A percentile compares a stretch with the other conserved stretches of the same genome.
Conservation (phyloP, 2,329 filamentous ascomycete genomes). For the Trichoderma brevicompactum region DNA sequence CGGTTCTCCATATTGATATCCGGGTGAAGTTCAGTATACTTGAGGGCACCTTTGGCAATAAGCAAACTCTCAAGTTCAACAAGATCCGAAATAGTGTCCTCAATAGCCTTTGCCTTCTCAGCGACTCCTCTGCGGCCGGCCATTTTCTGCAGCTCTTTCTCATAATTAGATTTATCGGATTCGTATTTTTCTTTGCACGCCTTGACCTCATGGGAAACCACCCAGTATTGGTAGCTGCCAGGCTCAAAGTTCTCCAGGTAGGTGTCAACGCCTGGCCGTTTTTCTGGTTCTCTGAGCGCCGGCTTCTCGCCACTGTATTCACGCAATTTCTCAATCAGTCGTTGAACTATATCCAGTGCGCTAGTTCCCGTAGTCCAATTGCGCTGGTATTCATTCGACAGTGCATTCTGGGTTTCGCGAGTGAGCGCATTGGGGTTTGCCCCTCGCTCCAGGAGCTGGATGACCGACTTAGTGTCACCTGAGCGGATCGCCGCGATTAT, state of each 20-base stretch:
- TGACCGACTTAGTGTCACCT: constrained; percentile 51
- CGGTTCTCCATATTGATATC: constrained; percentile 44
- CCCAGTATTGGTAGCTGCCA: constrained; percentile 65
- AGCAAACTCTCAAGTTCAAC: constrained; percentile 60
- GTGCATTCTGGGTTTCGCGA: constrained; percentile 41
- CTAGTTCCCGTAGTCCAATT: constrained; percentile 48
- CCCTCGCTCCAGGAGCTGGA: constrained; percentile 64
- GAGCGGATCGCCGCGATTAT: constrained; percentile 62
- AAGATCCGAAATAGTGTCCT: constrained; percentile 55
- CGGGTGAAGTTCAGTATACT: constrained; percentile 67
- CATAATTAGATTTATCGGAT: constrained; percentile 38
- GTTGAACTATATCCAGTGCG: constrained; percentile 64
- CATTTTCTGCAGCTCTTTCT: constrained; percentile 34
- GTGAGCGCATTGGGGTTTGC: constrained; percentile 68
- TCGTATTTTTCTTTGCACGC: constrained; percentile 40
- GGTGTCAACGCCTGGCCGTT: constrained; percentile 49
- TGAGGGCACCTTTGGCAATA: constrained; percentile 64
- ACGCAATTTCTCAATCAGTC: constrained; percentile 55
- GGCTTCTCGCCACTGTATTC: constrained; percentile 44
- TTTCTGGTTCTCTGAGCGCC: constrained; percentile 24
- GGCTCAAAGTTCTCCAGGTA: constrained; percentile 57
- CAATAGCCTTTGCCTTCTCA: constrained; percentile 62
- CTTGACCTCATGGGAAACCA: constrained; percentile 48
- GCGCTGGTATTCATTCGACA: constrained; percentile 42
- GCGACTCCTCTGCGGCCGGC: constrained; percentile 34